Base-by-base conservation (phyloP, 768 basidiomycete genomes). In the Macrolepiota dolichaula region DNA sequence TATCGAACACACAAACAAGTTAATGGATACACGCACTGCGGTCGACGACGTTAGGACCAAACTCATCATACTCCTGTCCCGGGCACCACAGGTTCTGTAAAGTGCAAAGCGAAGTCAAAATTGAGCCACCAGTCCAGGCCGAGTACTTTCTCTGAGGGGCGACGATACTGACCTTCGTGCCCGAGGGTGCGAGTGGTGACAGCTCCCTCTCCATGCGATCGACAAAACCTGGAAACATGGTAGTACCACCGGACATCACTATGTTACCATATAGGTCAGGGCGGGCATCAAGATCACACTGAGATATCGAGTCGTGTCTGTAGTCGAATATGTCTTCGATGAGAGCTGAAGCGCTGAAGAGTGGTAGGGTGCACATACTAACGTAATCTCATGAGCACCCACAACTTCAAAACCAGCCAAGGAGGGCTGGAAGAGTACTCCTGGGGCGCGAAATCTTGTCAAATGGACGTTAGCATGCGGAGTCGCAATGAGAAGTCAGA, bases 31-130 rank as follows among this genome's bases (percentile, higher is more conserved):
- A 81, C 83, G 64, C 72, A 86, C 85, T 89, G 81, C 88, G 89
- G 69, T 91, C 89, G 66, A 90, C 87, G 63, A 91, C 90, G 60
- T 82, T 86, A 63, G 89, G 89, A 49, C 89, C 89, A 59, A 82
- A 83, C 74, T 92, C 93, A 72, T 94, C 93, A 77, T 94, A 95
- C 79, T 95, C 94, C 70, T 93, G 91, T 77, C 92, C 92, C 61
- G 88, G 87, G 77, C 89, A 89, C 94, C 95, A 97, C 77, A 96
- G 79, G 73, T 94, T 95, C 81, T 96, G 94, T 94, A 96, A 96
- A 68, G 94, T 96, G 71, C 86, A 89, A 53, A 97, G 84, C 37
- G 92, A 94, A 50, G 94, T 94, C 66, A 92, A 77, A 68, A 91
- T 92, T 46, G 88, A 89, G 62, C 89, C 90, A 78, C 90, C 90